These are phyloP conservation scores for Ganoderma lingzhi DNA, from an alignment of 1,284 basidiomycete genomes.

Conservation along the genomic window DNA sequence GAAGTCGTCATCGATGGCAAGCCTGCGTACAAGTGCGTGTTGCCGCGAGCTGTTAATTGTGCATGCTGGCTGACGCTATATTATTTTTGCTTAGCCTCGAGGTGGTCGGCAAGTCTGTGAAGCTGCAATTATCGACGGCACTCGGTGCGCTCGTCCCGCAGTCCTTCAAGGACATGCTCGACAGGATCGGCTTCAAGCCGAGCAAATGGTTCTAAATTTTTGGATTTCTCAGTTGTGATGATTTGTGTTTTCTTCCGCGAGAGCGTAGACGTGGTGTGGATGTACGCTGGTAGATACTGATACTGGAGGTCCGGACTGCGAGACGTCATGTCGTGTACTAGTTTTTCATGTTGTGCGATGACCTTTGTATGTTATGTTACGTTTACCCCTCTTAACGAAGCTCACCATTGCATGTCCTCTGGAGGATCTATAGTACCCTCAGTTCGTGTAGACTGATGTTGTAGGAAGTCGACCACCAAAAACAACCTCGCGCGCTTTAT, in stretches of 20 bases:
- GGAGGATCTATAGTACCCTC: neutral
- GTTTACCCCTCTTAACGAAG: slow-evolving; percentile 16
- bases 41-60: neutral
- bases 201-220: slow-evolving; percentile 57
- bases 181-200: slow-evolving; percentile 61
- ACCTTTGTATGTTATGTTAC: slow-evolving; percentile 21
- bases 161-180: slow-evolving; percentile 61
- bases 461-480: too few species aligned
- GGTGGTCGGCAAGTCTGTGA: slow-evolving; percentile 58
- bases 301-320: slow-evolving; percentile 15
- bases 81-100: slow-evolving; percentile 47
- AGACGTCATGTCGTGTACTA: slow-evolving; percentile 7
- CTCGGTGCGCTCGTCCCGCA: slow-evolving; percentile 56
- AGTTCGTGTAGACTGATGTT: neutral
- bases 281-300: slow-evolving; percentile 21
- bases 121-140: slow-evolving; percentile 52
- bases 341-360: neutral
- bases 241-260: neutral
- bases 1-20: slow-evolving; percentile 74
- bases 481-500: too few species aligned
- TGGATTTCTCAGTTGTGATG: neutral
- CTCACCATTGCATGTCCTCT: neutral
- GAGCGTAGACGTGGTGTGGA: slow-evolving; percentile 4
- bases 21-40: slow-evolving; percentile 61
- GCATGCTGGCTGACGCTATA: neutral